These are phyloP conservation scores for Linum lewisii DNA, from an alignment of 345 rosid genomes.

Conservation along the genomic window DNA sequence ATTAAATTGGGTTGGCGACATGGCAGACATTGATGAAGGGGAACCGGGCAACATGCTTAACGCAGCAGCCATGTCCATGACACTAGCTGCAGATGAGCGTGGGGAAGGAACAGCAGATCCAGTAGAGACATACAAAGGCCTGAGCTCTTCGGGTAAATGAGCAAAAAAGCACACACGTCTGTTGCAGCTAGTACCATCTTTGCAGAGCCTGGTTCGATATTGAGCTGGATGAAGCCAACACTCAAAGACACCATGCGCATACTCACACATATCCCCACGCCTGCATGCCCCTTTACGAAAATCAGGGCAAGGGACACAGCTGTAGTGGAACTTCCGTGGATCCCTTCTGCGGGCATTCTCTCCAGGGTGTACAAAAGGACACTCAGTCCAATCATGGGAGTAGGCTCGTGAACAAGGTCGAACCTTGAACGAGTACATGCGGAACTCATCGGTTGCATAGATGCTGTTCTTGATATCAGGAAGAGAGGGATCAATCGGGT, in stretches of 20 bases:
- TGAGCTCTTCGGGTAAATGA: slow-evolving; percentile 35
- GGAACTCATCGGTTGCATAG: slow-evolving; percentile 59
- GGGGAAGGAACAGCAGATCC: slow-evolving; percentile 53
- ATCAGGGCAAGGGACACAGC: slow-evolving; percentile 75
- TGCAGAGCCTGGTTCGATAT: slow-evolving; percentile 43
- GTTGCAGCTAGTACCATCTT: slow-evolving; percentile 42
- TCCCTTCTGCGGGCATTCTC: slow-evolving; percentile 78
- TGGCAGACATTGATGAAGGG: slow-evolving; percentile 63
- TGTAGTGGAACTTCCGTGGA: slow-evolving; percentile 61
- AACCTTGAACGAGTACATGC: slow-evolving; percentile 59
- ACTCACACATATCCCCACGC: slow-evolving; percentile 55
- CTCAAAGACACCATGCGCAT: slow-evolving; percentile 58
- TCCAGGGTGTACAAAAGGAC: slow-evolving; percentile 76
- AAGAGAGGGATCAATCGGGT: slow-evolving; percentile 57
- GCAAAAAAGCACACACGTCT: slow-evolving; percentile 46
- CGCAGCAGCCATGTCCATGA: slow-evolving; percentile 78
- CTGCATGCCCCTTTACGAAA: slow-evolving; percentile 61
- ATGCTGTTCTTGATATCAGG: slow-evolving; percentile 67
- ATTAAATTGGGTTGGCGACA: slow-evolving; percentile 32
- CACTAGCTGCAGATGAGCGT: slow-evolving; percentile 46
- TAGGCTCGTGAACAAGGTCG: slow-evolving; percentile 59
- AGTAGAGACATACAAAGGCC: slow-evolving; percentile 35
- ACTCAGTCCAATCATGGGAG: slow-evolving; percentile 81
- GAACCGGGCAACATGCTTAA: slow-evolving; percentile 72
- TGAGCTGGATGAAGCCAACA: slow-evolving; percentile 76